phyloP scores from a whole-genome alignment of 2,329 filamentous ascomycete genomes.

The Pseudocercospora cruenta region DNA sequence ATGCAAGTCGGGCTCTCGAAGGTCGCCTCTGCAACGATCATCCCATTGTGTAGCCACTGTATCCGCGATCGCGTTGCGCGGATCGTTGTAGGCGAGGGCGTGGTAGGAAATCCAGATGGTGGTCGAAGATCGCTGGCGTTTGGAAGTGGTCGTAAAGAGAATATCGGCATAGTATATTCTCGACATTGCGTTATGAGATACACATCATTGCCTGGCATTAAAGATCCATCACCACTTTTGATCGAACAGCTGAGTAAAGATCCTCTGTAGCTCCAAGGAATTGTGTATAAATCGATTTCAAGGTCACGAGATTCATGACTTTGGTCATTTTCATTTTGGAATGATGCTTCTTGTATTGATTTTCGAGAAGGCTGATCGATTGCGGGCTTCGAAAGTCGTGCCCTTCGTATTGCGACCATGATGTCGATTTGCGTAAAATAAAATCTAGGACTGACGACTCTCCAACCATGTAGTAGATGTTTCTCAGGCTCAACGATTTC shows the following conservation, averaged over 20 bases:
- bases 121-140: background rate
- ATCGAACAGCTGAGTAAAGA: conserved; percentile 5
- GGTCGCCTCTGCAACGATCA: background rate
- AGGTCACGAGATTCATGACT: background rate
- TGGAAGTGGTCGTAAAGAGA: background rate
- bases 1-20: conserved; percentile 1
- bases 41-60: background rate
- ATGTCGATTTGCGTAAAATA: background rate
- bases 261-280: conserved; percentile 4
- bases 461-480: background rate
- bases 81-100: background rate
- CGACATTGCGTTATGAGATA: conserved; percentile 8
- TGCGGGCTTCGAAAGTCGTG: background rate
- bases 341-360: background rate
- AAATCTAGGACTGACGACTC: background rate
- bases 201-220: conserved; percentile 3
- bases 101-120: background rate
- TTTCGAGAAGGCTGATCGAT: background rate
- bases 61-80: background rate
- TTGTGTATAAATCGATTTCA: background rate
- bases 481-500: no score
- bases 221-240: conserved; percentile 4
- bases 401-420: background rate
- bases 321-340: background rate
- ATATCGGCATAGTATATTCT: conserved; percentile 5